A percentile compares a stretch with the other conserved stretches of the same genome.
Evolutionary conservation across 1,284 basidiomycete genomes (phyloP).

Genomic region (Rhodotorula sp.): DNA sequence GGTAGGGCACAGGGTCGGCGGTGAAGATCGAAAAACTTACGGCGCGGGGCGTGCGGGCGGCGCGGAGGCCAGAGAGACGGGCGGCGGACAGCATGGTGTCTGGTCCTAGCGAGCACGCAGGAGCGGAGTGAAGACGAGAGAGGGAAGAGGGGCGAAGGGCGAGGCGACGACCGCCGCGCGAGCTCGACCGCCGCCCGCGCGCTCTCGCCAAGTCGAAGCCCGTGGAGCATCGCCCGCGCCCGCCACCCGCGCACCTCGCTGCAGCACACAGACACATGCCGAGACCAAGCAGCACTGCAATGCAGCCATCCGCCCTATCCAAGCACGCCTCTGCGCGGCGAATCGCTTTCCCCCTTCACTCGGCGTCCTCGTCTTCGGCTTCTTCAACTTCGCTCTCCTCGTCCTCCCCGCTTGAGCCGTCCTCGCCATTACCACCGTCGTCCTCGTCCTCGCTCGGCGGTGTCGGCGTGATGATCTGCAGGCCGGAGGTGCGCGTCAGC

Average conservation of each 20-base stretch:
- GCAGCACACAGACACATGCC: too few relatives aligned
- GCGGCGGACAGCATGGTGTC: conserved; percentile 35
- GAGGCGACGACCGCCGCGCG: not conserved
- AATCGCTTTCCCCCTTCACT: not conserved
- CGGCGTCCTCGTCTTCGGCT: not conserved
- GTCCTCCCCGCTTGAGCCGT: conserved; percentile 52
- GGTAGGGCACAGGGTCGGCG: not conserved
- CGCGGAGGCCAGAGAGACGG: conserved; percentile 35
- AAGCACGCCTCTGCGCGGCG: not conserved
- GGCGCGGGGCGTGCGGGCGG: conserved; percentile 32
- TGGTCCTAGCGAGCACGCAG: not conserved
- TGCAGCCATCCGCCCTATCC: not conserved
- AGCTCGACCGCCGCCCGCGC: too few relatives aligned
- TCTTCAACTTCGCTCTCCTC: conserved; percentile 49
- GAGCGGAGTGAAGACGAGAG: not conserved
- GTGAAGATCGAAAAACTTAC: conserved; percentile 18
- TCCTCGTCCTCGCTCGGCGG: conserved; percentile 19
- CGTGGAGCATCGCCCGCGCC: too few relatives aligned
- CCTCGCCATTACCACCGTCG: conserved; percentile 45
- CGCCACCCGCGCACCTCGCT: too few relatives aligned
- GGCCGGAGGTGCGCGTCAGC: not conserved
- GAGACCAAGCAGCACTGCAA: not conserved
- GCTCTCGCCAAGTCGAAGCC: not conserved
- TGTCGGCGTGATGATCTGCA: conserved; percentile 28
- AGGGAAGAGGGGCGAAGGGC: not conserved